Evolutionary conservation across 2,329 filamentous ascomycete genomes (phyloP).

Genomic region (Curvularia lunata): DNA sequence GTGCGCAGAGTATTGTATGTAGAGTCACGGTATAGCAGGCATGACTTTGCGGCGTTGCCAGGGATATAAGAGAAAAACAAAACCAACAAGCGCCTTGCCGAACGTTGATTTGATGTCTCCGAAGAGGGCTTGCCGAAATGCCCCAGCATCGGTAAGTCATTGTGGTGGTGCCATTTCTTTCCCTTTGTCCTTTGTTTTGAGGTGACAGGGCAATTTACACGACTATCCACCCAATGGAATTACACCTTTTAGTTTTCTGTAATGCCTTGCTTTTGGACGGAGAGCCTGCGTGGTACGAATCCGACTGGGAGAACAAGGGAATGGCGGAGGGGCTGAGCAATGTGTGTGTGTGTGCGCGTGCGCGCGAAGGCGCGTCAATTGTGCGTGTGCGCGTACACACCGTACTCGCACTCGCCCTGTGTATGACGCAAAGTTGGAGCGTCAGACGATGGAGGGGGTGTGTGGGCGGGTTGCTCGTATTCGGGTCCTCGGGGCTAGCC

Average conservation of each 20-base stretch:
- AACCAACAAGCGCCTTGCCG: not conserved
- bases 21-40: not conserved
- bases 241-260: not conserved
- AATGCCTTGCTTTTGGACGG: not conserved
- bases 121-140: not conserved
- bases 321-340: not conserved
- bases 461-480: conserved; percentile 6
- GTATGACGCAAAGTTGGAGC: conserved; percentile 17
- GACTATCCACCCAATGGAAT: not conserved
- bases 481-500: conserved; percentile 8
- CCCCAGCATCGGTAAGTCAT: not conserved
- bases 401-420: conserved; percentile 9
- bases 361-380: not conserved
- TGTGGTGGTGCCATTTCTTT: not conserved
- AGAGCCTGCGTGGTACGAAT: not conserved
- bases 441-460: conserved; percentile 7
- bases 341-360: not conserved
- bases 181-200: not conserved
- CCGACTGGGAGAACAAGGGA: not conserved
- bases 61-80: not conserved
- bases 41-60: not conserved
- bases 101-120: not conserved
- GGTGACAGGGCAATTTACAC: not conserved
- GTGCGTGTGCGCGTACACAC: not conserved
- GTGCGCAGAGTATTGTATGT: too few relatives aligned